Conservation (phyloP, 139 green algal species). For the Diplosphaera chodatii region DNA sequence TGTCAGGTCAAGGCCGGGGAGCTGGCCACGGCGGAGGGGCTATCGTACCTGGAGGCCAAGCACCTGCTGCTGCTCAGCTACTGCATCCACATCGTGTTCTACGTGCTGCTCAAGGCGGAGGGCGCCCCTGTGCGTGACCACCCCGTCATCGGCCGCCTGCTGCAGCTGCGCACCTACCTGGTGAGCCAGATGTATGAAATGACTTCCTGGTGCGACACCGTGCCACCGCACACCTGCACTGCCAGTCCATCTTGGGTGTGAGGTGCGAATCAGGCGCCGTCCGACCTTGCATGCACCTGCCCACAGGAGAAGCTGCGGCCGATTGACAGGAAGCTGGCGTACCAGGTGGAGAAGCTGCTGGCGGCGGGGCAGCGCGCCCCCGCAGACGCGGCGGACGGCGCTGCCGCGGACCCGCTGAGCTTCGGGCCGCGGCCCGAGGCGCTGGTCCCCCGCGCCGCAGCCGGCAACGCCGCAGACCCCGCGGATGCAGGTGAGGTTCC, state of each 20-base stretch:
- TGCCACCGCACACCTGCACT: too few relatives aligned
- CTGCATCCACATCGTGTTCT: conserved; percentile 87
- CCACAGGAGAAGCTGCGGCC: conserved; percentile 81
- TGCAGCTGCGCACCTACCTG: conserved; percentile 79
- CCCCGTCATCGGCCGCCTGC: conserved; percentile 80
- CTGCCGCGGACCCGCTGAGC: conserved; percentile 24
- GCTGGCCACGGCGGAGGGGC: conserved; percentile 73
- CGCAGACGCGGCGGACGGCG: conserved; percentile 6
- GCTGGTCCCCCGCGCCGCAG: conserved; percentile 45
- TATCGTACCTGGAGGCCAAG: conserved; percentile 96
- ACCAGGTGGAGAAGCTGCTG: conserved; percentile 96
- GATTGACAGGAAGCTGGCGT: conserved; percentile 92
- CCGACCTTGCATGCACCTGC: too few relatives aligned
- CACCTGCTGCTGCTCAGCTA: conserved; percentile 93
- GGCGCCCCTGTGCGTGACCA: conserved; percentile 80
- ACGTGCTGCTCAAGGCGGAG: conserved; percentile 94
- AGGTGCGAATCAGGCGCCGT: too few relatives aligned
- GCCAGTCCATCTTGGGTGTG: too few relatives aligned
- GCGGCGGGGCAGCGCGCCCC: conserved; percentile 26
- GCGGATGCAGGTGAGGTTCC: neutral
- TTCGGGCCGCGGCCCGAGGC: conserved; percentile 66
- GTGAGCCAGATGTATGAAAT: too few relatives aligned
- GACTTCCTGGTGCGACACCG: too few relatives aligned
- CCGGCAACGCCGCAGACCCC: neutral
- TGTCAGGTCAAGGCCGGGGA: conserved; percentile 52